Percentiles rank a stretch among this genome's conserved stretches.
Evolutionary conservation across 2,329 filamentous ascomycete genomes (phyloP).

Genomic region (Phialophora verrucosa): DNA sequence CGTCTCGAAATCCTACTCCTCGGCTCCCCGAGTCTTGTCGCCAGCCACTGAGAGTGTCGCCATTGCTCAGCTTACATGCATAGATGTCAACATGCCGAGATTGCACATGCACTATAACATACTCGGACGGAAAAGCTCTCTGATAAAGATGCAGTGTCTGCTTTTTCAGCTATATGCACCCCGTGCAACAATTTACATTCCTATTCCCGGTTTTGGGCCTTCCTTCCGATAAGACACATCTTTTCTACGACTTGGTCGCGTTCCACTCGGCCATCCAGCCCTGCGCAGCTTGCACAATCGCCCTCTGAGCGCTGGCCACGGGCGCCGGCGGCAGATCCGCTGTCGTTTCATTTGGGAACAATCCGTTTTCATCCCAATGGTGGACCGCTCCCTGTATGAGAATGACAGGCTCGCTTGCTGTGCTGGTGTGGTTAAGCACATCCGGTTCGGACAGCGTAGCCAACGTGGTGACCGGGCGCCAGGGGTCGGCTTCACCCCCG

Average conservation of each 20-base stretch:
- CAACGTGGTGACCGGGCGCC: constrained; percentile 75
- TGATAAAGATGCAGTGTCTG: not conserved
- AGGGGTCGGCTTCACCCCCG: constrained; percentile 79
- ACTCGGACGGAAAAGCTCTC: not conserved
- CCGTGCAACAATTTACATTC: not conserved
- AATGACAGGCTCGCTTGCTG: constrained; percentile 71
- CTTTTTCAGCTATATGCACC: not conserved
- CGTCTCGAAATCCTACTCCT: constrained; percentile 2
- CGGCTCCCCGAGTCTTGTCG: not conserved
- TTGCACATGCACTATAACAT: not conserved
- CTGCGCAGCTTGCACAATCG: constrained; percentile 66
- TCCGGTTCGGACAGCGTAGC: constrained; percentile 62
- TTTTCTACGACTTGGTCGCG: not conserved
- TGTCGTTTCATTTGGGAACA: constrained; percentile 65
- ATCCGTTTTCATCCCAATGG: constrained; percentile 63
- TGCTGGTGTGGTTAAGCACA: constrained; percentile 57
- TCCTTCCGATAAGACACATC: not conserved
- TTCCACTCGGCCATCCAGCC: constrained; percentile 70
- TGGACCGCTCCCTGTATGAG: constrained; percentile 77
- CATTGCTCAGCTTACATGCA: not conserved
- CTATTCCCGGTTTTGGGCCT: not conserved
- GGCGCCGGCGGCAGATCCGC: constrained; percentile 62
- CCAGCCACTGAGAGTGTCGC: not conserved
- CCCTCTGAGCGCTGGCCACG: constrained; percentile 59
- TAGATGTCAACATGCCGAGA: not conserved